Base-by-base conservation (phyloP, 2,329 filamentous ascomycete species). In the Sporothrix euskadiensis region DNA sequence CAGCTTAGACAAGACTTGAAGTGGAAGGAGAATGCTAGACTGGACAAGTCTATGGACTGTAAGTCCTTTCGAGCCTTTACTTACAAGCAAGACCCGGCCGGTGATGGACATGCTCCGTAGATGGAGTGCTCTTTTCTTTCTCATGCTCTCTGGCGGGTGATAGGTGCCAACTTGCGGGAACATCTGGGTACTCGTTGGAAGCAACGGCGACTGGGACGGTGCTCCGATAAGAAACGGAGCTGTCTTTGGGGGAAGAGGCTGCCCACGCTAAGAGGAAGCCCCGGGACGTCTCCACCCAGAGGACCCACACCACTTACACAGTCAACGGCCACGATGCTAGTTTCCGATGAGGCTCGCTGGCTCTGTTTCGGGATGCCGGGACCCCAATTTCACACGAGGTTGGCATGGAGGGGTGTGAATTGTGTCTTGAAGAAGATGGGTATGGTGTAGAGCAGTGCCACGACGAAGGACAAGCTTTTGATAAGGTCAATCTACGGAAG, bases 301-400 rank as follows among this genome's bases (percentile, higher is more conserved):
- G 1, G 35, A 69, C 39, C 44, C 41, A 49, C 65, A n/a, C 44
- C 26, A 26, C 35, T 71, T 39, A 61, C 35, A 35, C 35, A 35
- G 35, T 35, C 4, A 10, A 61, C 69, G 69, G 69, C 52, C 39
- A n/a, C 26, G n/a, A 26, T 57, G 54, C 69, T 71, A 71, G 69
- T 19, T 71, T 61, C 69, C 69, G 69, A 71, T 26, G 26, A 41
- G 32, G 49, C 47, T 56, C 54, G 32, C 14, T 56, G 22, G 32
- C 30, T 12, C n/a, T 32, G 66, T 57, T 69, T 70, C 68, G 49
- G 68, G 26, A 70, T 16, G 68, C 26, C 49, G 66, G 30, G 63
- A n/a, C 49, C 63, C 63, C 35, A 35, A 32, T 41, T 30, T 32
- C 19, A 19, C 63, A 49, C 22, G 63, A 66, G 39, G 22, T 19